Evolutionary conservation across 257 asterid species (phyloP).

Genomic region (Penstemon davidsonii): DNA sequence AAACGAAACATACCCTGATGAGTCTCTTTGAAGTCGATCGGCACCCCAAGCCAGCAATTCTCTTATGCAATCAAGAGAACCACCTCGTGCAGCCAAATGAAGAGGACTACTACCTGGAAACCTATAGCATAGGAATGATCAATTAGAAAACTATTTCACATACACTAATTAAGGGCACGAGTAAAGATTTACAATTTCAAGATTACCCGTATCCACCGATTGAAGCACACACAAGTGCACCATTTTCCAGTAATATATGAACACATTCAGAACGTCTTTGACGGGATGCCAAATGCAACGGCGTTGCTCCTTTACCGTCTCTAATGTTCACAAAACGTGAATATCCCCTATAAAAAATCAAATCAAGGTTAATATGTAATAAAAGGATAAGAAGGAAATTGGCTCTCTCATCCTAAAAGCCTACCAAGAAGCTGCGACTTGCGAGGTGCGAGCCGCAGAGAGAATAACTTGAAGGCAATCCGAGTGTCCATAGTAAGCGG

Average conservation of each 20-base stretch:
- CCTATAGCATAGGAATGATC: constrained; percentile 34
- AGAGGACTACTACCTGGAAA: constrained; percentile 89
- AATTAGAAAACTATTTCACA: constrained; percentile 2
- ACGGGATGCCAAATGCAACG: constrained; percentile 92
- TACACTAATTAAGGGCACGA: neutral
- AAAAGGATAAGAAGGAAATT: too few species aligned
- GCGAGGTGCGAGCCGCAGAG: constrained; percentile 72
- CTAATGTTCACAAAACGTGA: constrained; percentile 88
- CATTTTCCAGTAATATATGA: constrained; percentile 67
- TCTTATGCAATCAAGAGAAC: constrained; percentile 90
- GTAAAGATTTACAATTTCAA: neutral
- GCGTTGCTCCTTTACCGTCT: constrained; percentile 94
- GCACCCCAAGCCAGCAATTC: constrained; percentile 95
- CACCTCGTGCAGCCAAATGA: constrained; percentile 97
- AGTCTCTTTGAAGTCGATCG: constrained; percentile 78
- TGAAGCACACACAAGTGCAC: constrained; percentile 86
- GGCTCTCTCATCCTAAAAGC: constrained; percentile 7
- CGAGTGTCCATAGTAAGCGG: constrained; percentile 86
- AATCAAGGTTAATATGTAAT: neutral
- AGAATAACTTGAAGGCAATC: constrained; percentile 83
- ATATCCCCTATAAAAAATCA: constrained; percentile 58
- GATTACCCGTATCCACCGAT: constrained; percentile 72
- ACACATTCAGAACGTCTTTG: constrained; percentile 76
- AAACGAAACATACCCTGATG: constrained; percentile 61
- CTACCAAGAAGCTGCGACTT: constrained; percentile 84